Percentiles rank a stretch among this genome's conserved stretches.
Conservation (phyloP, 140 eudicot species). For the Senecio squalidus region DNA sequence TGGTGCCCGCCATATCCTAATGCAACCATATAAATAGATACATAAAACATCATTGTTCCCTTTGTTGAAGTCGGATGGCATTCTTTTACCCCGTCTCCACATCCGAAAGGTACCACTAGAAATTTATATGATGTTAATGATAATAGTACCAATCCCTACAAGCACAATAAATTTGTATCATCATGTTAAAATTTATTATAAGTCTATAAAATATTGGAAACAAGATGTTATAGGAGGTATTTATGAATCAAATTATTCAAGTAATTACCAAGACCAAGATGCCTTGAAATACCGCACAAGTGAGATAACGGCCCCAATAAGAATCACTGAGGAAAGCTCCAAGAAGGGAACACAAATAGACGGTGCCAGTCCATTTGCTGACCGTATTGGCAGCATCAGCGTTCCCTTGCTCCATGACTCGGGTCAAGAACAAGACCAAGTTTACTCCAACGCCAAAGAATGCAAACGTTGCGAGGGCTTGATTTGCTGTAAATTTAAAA, state of each 20-base stretch:
- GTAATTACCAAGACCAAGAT: conserved; percentile 56
- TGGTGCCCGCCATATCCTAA: conserved; percentile 98
- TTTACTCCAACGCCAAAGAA: conserved; percentile 96
- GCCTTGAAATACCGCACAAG: conserved; percentile 77
- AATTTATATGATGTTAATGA: conserved; percentile 70
- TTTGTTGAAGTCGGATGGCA: conserved; percentile 39
- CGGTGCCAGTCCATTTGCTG: conserved; percentile 94
- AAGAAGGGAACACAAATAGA: conserved; percentile 72
- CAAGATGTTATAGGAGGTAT: no score
- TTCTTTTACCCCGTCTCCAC: conserved; percentile 58
- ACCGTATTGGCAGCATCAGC: conserved; percentile 91
- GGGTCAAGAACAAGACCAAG: conserved; percentile 85
- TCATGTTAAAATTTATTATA: no score
- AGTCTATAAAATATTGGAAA: no score
- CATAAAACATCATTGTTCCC: conserved; percentile 46
- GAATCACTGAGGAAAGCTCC: conserved; percentile 94
- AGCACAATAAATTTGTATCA: background rate
- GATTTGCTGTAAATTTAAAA: conserved; percentile 58
- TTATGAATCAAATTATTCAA: no score
- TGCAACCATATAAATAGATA: conserved; percentile 72
- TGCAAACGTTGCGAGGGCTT: conserved; percentile 86
- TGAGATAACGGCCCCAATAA: conserved; percentile 87
- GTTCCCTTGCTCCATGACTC: conserved; percentile 76
- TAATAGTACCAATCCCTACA: conserved; percentile 59
- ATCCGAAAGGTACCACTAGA: conserved; percentile 61